Base-by-base conservation (phyloP, 2,329 filamentous ascomycete genomes). In the Cladosporium sp. region DNA sequence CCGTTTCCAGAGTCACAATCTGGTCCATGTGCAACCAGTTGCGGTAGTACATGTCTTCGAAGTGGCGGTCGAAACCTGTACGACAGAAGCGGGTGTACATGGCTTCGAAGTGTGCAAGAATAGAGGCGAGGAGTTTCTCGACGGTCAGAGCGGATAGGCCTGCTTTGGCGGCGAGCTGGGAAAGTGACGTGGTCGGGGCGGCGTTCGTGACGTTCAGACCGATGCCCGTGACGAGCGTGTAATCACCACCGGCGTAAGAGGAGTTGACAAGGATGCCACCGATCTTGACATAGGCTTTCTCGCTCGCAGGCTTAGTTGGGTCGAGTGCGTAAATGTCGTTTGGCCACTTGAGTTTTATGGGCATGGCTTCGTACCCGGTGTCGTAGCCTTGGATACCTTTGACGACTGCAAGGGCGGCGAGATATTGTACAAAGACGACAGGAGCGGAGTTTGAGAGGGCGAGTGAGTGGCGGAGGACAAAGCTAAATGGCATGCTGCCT, bases 331-430 rank as follows among this genome's bases (percentile, higher is more conserved):
- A 81, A 64, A 99, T 92, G 75, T 99, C 95, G 74, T 99, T 99
- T 12, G 95, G 95, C 95, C 95, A 99, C 78, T 99, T 99, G 36
- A 99, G 80, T 76, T 91, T 93, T 49, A 99, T 85, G 0, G 92
- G 91, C 4, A 98, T 78, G 0, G 87, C 82, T 6, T 87, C 83
- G 77, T 96, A 98, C 8, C 89, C 92, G 21, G 66, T 65, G 59
- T 90, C 92, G 74, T 98, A 98, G 30, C 84, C 85, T 69, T 91
- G 89, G 68, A 98, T 89, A 0, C 92, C 94, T 68, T 92, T 87
- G 2, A 96, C 90, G 51, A 94, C 90, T 49, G 95, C 93, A 55
- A 99, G 87, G 0, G 93, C 93, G 0, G 92, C 89, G 15, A 99
- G 85, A 76, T 99, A 99, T 78, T 98, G 95, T 32, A 98, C 84